A percentile compares a stretch with the other conserved stretches of the same genome.
Conservation (phyloP, 139 green algal species). For the Coelastrella sp. region DNA sequence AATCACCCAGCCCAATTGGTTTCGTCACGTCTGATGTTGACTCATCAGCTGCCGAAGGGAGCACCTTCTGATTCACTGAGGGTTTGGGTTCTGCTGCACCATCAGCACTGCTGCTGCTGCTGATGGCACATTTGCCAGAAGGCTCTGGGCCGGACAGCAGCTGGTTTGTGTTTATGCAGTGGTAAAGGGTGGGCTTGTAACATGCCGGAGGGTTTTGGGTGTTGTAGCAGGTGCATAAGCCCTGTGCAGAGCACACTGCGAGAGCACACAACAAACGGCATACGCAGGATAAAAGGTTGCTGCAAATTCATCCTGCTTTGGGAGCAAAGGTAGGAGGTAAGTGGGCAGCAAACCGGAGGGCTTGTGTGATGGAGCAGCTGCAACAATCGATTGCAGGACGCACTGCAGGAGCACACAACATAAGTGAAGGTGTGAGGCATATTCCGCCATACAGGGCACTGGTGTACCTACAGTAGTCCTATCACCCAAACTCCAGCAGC, state of each 20-base stretch:
- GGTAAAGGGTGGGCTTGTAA: background rate
- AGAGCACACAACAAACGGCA: background rate
- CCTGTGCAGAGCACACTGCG: constrained; percentile 22
- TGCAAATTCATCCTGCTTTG: background rate
- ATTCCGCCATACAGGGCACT: no score
- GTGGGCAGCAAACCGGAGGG: no score
- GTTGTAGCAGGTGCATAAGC: constrained; percentile 45
- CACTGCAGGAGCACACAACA: no score
- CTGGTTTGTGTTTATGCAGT: background rate
- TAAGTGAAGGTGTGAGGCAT: no score
- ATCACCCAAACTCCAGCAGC: no score
- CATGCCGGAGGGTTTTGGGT: constrained; percentile 33
- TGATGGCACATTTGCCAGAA: constrained; percentile 9
- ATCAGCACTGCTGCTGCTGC: background rate
- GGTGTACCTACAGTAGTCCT: no score
- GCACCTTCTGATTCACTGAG: background rate
- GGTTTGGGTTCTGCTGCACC: background rate
- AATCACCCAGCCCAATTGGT: no score
- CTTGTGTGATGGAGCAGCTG: no score
- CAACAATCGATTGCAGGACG: no score
- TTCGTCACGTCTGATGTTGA: no score
- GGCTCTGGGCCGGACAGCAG: constrained; percentile 5
- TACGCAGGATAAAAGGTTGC: background rate
- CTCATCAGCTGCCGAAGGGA: background rate
- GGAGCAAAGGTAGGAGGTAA: no score